Percentiles rank a stretch among this genome's conserved stretches.
These are phyloP conservation scores for Edaphochlamys debaryana DNA, from an alignment of 139 green algal species.

Conservation along the genomic window DNA sequence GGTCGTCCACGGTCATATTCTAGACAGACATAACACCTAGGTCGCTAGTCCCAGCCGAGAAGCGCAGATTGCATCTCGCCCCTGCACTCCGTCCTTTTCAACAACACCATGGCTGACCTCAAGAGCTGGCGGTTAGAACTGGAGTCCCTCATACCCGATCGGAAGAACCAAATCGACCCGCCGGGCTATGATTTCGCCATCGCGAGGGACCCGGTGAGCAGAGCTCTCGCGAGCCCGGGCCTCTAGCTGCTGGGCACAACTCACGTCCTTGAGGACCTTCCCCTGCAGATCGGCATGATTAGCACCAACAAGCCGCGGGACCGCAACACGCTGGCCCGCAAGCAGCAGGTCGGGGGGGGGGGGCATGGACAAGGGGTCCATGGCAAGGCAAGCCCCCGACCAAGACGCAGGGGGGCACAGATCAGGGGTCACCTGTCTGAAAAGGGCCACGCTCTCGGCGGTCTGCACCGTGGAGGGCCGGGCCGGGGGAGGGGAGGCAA, in stretches of 20 bases:
- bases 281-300: slow-evolving; percentile 19
- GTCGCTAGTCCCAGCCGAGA: too few relatives aligned
- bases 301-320: slow-evolving; percentile 39
- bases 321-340: slow-evolving; percentile 31
- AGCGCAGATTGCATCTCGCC: too few relatives aligned
- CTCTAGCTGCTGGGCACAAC: background rate
- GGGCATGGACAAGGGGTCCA: too few relatives aligned
- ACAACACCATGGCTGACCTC: slow-evolving; percentile 26
- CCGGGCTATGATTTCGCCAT: slow-evolving; percentile 56
- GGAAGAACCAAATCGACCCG: slow-evolving; percentile 46
- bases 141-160: slow-evolving; percentile 34
- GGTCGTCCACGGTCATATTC: too few relatives aligned
- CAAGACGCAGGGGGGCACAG: too few relatives aligned
- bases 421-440: too few relatives aligned
- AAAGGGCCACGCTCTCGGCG: too few relatives aligned
- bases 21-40: too few relatives aligned
- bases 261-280: background rate
- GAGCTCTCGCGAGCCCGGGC: background rate
- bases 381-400: too few relatives aligned
- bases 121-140: slow-evolving; percentile 49
- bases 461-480: too few relatives aligned
- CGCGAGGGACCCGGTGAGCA: slow-evolving; percentile 54
- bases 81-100: too few relatives aligned
- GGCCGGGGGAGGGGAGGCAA: too few relatives aligned
- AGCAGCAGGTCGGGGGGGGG: slow-evolving; percentile 40